Evolutionary conservation across 1,139 yeast genomes (phyloP).

Genomic region (Trichomonascaceae sp.): DNA sequence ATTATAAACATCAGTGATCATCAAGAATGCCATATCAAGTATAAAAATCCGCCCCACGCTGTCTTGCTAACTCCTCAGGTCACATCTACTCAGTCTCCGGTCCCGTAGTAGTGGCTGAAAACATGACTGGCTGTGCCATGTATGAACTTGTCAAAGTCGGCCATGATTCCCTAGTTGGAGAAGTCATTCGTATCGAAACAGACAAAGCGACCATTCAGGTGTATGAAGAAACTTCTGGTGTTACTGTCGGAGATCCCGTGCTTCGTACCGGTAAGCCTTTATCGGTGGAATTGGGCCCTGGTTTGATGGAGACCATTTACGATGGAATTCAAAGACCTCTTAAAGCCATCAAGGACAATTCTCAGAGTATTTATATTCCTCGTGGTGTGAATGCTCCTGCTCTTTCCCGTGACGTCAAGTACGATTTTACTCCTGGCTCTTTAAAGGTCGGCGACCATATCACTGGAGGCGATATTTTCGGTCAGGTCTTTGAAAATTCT

Average conservation of each 20-base stretch:
- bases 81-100: conserved; percentile 89
- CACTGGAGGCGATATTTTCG: conserved; percentile 97
- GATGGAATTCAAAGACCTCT: conserved; percentile 99
- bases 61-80: conserved; percentile 19
- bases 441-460: conserved; percentile 94
- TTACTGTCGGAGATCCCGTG: conserved; percentile 98
- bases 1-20: no score
- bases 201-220: conserved; percentile 98
- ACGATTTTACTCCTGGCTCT: conserved; percentile 77
- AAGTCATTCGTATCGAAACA: conserved; percentile 91
- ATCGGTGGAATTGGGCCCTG: conserved; percentile 98
- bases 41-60: no score
- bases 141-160: conserved; percentile 96
- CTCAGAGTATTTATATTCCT: conserved; percentile 93
- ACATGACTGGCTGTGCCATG: conserved; percentile 99
- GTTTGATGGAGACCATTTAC: conserved; percentile 96
- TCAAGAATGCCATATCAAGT: no score
- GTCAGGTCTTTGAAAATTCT: conserved; percentile 89
- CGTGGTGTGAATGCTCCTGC: conserved; percentile 98
- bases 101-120: conserved; percentile 95
- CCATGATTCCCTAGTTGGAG: conserved; percentile 94
- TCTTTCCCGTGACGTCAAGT: conserved; percentile 68
- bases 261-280: conserved; percentile 96
- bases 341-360: conserved; percentile 76
- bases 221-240: conserved; percentile 98